phyloP scores from a whole-genome alignment of 2,329 filamentous ascomycete genomes.

The Colletotrichum tofieldiae region DNA sequence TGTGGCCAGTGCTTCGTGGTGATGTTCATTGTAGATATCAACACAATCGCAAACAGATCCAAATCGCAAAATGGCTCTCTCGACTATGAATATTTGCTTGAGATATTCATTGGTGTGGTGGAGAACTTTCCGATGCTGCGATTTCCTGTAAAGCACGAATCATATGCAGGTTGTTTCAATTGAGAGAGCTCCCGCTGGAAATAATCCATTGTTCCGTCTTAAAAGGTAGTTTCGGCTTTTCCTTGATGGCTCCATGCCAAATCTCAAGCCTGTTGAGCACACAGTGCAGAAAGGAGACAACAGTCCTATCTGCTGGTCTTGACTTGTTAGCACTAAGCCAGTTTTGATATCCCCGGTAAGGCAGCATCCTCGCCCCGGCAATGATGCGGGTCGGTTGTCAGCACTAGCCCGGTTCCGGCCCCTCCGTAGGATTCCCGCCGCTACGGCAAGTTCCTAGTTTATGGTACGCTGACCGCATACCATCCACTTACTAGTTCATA shows the following conservation, averaged over 20 bases:
- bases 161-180: not conserved
- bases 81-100: not conserved
- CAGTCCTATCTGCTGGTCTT: not conserved
- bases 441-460: not conserved
- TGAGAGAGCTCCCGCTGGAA: not conserved
- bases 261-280: not conserved
- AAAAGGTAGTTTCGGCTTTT: not conserved
- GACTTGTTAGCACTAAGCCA: not conserved
- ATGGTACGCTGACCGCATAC: no score
- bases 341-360: not conserved
- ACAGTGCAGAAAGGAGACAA: not conserved
- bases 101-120: not conserved
- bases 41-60: not conserved
- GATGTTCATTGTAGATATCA: constrained; percentile 3
- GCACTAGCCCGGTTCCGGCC: not conserved
- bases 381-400: not conserved
- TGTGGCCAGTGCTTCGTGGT: constrained; percentile 4
- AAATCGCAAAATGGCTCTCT: not conserved
- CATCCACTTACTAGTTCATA: not conserved
- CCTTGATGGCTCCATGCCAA: no score
- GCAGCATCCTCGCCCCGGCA: no score
- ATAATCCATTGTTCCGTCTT: not conserved
- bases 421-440: constrained; percentile 12
- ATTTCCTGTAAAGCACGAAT: not conserved
- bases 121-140: not conserved